Evolutionary conservation across 129 eudicot species (phyloP), one percentile per base, ranked within the genome.

Genomic region (Heracleum sosnowskyi): DNA sequence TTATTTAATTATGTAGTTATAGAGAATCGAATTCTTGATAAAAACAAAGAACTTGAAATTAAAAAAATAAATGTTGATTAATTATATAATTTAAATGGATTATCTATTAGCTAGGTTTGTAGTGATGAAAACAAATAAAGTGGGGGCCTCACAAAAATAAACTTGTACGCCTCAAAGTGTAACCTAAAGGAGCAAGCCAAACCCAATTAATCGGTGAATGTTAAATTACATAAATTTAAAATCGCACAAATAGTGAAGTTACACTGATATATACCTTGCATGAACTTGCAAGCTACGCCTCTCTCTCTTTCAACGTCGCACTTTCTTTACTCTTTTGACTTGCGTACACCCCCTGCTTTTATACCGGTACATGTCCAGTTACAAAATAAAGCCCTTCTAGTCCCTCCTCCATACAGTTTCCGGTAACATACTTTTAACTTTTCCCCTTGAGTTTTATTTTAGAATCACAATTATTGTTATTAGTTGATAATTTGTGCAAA

Each of bases 251-350:
- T 74, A 66, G 34, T 12, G 77, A 42, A 28, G 20, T 44, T 28
- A 6, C 37, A 7, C 60, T 44, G 77, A 70, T 78, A 15, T 15
- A 76, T 77, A 70, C 78, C 75, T 77, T 90, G 87, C 73, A 90
- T 82, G 81, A 85, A 79, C 93, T 87, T 91, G 75, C 86, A 91
- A 89, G 97, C 89, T 80, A 91, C 88, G 91, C 83, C 85, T 86
- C 84, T 10, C 0, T 63, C 34, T n/a, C 62, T 79, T 79, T 82
- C 83, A 57, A 73, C 80, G 82, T 88, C 82, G 73, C 82, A 18
- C 75, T 71, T 80, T 81, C 68, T 34, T 66, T 82, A 78, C 79
- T 83, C 85, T 76, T 90, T 87, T 72, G 76, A 72, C 51, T 40
- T 72, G 29, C 42, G 0, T 2, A 20, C 16, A 24, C 33, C 3